Base-by-base conservation (phyloP, 768 basidiomycete genomes). In the Boletus vermiculosoides region DNA sequence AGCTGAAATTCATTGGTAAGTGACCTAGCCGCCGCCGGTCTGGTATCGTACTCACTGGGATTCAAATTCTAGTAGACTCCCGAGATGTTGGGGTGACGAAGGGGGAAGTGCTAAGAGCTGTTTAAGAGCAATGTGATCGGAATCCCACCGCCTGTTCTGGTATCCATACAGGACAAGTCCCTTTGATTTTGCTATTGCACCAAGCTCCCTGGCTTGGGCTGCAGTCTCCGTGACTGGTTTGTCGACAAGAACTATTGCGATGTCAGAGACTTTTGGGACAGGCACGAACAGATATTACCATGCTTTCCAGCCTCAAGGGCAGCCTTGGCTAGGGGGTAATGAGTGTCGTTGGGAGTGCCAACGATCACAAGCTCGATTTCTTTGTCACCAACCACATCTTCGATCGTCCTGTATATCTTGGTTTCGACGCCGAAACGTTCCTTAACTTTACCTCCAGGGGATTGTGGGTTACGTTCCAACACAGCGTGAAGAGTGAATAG, bases 131-230 rank as follows among this genome's bases (percentile, higher is more conserved):
- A 90, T 75, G 72, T 85, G 90, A 66, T 92, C 90, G 3, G 86
- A 84, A 71, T 91, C 89, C 83, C 85, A 91, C 55, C 89, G 80
- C 49, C 90, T 78, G 67, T 88, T 89, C 66, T 89, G 88, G 71
- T 83, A 89, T 15, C 81, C 81, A 66, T 87, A 91, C 20, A 91
- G 73, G 33, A 90, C 78, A 28, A 87, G 76, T 18, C 78, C 75
- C 64, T 86, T 87, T 12, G 77, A 68, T 57, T 74, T 77, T 4
- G 90, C 88, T 42, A 91, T 72, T 13, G 70, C 69, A 15, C 79
- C 80, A 30, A 92, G 82, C 58, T 86, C 83, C 51, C 68, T 72
- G 5, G 87, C 87, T 64, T 91, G 78, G 16, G 73, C 69, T 1
- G 73, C 74, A 2, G 83, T 85, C 4, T 88, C 77, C 3, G 87